Evolutionary conservation across 2,329 filamentous ascomycete genomes (phyloP).

Genomic region (Calonectria montana): DNA sequence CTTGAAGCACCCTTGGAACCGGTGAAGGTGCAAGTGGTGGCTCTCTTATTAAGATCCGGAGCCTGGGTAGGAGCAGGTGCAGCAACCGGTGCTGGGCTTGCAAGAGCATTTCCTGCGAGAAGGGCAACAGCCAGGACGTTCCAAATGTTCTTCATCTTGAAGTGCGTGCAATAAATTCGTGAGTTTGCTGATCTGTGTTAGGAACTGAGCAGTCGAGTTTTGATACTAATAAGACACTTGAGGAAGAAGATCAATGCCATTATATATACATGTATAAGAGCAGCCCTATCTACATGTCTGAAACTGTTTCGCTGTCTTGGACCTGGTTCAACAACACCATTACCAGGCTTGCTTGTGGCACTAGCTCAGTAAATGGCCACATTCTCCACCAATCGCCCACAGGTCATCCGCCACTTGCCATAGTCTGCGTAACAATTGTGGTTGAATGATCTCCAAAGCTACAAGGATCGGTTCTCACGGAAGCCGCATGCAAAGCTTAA

Average conservation of each 20-base stretch:
- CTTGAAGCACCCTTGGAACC: slow-evolving; percentile 31
- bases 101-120: not conserved
- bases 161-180: not conserved
- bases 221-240: not conserved
- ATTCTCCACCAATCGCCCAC: not conserved
- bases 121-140: not conserved
- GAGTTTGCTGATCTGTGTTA: not conserved
- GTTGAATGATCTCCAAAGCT: not conserved
- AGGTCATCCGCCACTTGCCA: not conserved
- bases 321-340: not conserved
- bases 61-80: slow-evolving; percentile 21
- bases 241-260: not conserved
- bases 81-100: not conserved
- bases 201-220: not conserved
- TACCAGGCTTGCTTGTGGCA: not conserved
- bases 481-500: not conserved
- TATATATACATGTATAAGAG: not conserved
- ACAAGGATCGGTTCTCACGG: not conserved
- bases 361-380: not conserved
- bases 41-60: slow-evolving; percentile 32
- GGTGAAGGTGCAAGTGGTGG: slow-evolving; percentile 32
- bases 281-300: not conserved
- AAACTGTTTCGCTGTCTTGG: not conserved
- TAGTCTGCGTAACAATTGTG: not conserved
- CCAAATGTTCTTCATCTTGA: not conserved